Base-by-base conservation (phyloP, 305 asterid species). In the Fraxinus baroniana region DNA sequence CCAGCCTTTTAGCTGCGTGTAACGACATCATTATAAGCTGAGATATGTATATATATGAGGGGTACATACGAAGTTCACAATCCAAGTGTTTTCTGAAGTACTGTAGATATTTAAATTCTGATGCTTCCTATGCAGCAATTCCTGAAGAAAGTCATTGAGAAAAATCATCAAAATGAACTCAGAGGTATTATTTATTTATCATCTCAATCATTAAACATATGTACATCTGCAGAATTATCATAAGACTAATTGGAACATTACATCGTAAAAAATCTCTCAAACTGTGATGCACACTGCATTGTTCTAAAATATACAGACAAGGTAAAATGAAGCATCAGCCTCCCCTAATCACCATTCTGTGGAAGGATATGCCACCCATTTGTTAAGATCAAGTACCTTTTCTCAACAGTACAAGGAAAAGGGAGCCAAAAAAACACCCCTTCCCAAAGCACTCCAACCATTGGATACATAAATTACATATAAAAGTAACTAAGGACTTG, bases 61-160 rank as follows among this genome's bases (percentile, higher is more conserved):
- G 83, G 76, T 83, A 79, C 75, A 41, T 74, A 83, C 83, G 87
- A 83, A 91, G 84, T 78, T 85, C 91, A 86, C 82, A 80, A 87
- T 79, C 84, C 91, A 85, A 74, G 78, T 86, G 82, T 81, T 83
- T 85, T 87, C 57, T 72, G 73, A 71, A 84, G 77, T 80, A 82
- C 92, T 81, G 84, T 89, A 72, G 83, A 87, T 83, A 71, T 85
- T 80, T 82, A 79, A 71, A 68, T 76, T 80, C 87, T 85, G 85
- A 87, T 72, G 76, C 78, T 75, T 81, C 90, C 90, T 89, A 91
- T 73, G 94, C 86, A 72, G 94, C 94, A 77, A 91, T 88, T 81
- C 94, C 94, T 91, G 94, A 76, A 85, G 66, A 79, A 85, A 81
- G 76, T 72, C 71, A 82, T 41, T 79, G 80, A 81, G 26, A 79